These are phyloP conservation scores for Pestalotiopsis sp. DNA, from an alignment of 2,329 filamentous ascomycete genomes.

Conservation along the genomic window DNA sequence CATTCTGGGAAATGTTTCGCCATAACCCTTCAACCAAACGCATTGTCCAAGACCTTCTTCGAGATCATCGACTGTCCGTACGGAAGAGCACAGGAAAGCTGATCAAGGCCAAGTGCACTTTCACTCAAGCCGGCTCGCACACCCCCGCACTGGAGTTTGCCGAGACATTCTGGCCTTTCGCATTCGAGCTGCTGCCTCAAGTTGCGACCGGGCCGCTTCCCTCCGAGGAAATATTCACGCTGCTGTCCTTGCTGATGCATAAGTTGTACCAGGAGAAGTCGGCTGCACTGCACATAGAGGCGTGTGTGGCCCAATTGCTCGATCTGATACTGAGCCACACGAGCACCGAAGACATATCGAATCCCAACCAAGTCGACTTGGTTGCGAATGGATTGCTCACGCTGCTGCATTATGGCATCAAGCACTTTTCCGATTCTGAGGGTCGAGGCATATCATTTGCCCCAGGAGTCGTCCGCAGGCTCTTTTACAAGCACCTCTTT, in stretches of 20 bases:
- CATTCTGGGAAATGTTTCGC: constrained; percentile 41
- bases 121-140: constrained; percentile 23
- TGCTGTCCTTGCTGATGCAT: constrained; percentile 26
- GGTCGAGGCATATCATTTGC: constrained; percentile 20
- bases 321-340: constrained; percentile 26
- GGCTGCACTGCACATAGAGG: constrained; percentile 20
- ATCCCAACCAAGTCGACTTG: constrained; percentile 36
- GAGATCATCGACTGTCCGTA: constrained; percentile 36
- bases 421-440: constrained; percentile 24
- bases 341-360: constrained; percentile 37
- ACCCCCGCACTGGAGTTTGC: constrained; percentile 40
- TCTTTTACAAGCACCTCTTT: constrained; percentile 70
- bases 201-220: constrained; percentile 32
- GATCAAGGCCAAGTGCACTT: constrained; percentile 26
- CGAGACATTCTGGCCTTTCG: constrained; percentile 49
- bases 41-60: constrained; percentile 36
- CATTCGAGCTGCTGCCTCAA: constrained; percentile 36
- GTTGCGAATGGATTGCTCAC: constrained; percentile 37
- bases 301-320: constrained; percentile 25
- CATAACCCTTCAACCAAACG: constrained; percentile 24
- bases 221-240: constrained; percentile 43
- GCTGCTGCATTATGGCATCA: constrained; percentile 32
- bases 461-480: constrained; percentile 38
- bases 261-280: constrained; percentile 28
- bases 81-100: constrained; percentile 36